Base-by-base conservation (phyloP, 345 rosid genomes). In the Gossypioides kirkii region DNA sequence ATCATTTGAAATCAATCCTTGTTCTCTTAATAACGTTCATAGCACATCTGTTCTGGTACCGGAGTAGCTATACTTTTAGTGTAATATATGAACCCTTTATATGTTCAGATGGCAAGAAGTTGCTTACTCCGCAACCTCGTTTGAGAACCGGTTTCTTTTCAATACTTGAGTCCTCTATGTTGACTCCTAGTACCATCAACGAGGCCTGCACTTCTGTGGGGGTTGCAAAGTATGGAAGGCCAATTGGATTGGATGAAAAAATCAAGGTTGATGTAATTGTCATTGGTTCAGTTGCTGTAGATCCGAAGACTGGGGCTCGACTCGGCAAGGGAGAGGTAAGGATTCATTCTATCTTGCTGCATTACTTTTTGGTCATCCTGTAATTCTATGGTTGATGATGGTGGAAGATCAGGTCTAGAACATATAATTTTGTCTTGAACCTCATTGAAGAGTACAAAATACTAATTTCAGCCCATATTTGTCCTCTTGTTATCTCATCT, bases 261-360 rank as follows among this genome's bases (percentile, higher is more conserved):
- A 84, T 94, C 72, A 83, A 88, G 78, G 96, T 94, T 3, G 93
- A 94, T 79, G 82, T 90, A 12, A 86, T 90, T 76, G 91, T 91
- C 12, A 80, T 91, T 58, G 98, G 98, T 28, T 94, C 97, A 0
- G 97, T 94, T 74, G 97, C 98, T 45, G 97, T 94, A 60, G 86
- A 91, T 69, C 93, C 96, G 3, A 86, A 69, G 61, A 90, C 96
- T 0, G 97, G 98, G 61, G 94, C 97, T 83, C 85, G 97, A 50
- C 87, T 94, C 62, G 98, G 98, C 78, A 94, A 94, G 76, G 98
- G 97, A 74, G 98, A 94, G 95, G 97, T 89, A 74, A 71, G 38
- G 2, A 18, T 76, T 26, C 45, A 3, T 66, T 69, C 50, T 17
- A 7, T 59, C 46, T 73, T 69, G 52, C 61, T 47, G 47, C 58